Conservation (phyloP, 2,329 filamentous ascomycete species). For the Aspergillus neoniger region DNA sequence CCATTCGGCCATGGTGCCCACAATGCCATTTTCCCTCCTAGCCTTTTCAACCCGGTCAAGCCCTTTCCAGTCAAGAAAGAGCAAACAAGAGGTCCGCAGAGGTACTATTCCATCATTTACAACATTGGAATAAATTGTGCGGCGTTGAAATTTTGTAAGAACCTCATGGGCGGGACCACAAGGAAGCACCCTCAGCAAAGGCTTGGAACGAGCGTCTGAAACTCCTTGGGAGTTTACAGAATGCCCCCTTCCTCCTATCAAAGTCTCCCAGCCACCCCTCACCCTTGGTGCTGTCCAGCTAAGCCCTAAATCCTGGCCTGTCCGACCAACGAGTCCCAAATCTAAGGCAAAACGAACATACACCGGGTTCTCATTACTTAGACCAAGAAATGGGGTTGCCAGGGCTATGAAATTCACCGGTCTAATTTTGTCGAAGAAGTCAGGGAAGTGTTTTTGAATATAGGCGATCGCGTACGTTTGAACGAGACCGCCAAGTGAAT, state of each 20-base stretch:
- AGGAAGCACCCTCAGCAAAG: constrained; percentile 81
- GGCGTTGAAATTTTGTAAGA: constrained; percentile 81
- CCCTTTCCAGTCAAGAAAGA: constrained; percentile 96
- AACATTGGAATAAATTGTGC: constrained; percentile 94
- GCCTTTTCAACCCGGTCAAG: constrained; percentile 93
- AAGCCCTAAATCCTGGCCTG: constrained; percentile 89
- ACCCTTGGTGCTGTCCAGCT: constrained; percentile 90
- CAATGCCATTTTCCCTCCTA: constrained; percentile 82
- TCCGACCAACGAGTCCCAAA: constrained; percentile 93
- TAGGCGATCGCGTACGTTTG: constrained; percentile 96
- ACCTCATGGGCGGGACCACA: constrained; percentile 88
- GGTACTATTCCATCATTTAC: constrained; percentile 98
- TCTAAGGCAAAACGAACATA: constrained; percentile 97
- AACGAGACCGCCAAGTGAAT: constrained; percentile 85
- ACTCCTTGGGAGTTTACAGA: constrained; percentile 55
- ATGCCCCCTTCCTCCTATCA: constrained; percentile 76
- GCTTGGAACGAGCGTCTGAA: constrained; percentile 79
- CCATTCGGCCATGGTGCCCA: constrained; percentile 90
- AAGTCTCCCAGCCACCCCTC: constrained; percentile 81
- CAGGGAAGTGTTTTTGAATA: constrained; percentile 91
- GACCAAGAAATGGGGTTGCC: constrained; percentile 81
- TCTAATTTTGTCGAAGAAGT: constrained; percentile 82
- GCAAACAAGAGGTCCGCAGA: constrained; percentile 87
- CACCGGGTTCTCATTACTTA: constrained; percentile 96
- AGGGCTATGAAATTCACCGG: constrained; percentile 89